Percentiles rank a stretch among this genome's conserved stretches.
Evolutionary conservation across 345 rosid species (phyloP).

Genomic region (Ailanthus altissimus): DNA sequence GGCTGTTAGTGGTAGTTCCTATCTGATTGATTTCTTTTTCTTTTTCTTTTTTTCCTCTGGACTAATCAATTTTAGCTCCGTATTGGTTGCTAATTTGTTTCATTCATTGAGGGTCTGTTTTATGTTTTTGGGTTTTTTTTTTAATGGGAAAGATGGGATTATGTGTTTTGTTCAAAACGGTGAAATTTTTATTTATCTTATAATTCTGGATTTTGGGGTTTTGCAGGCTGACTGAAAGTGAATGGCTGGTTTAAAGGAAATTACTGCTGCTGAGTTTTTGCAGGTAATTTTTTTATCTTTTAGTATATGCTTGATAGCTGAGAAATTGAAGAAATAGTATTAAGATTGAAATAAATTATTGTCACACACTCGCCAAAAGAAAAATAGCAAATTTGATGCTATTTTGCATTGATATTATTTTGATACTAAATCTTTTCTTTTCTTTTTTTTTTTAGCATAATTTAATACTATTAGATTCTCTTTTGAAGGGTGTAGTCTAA

Average conservation of each 20-base stretch:
- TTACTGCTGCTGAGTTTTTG: conserved; percentile 42
- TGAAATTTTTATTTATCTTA: neutral
- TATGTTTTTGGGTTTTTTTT: neutral
- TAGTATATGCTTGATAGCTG: neutral
- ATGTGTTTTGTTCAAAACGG: neutral
- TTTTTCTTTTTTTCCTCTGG: neutral
- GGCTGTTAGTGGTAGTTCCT: neutral
- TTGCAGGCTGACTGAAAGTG: conserved; percentile 17
- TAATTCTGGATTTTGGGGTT: neutral
- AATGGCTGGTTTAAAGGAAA: conserved; percentile 41
- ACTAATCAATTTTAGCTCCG: neutral
- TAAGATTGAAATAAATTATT: neutral
- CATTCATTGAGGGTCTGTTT: neutral
- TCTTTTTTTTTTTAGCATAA: neutral
- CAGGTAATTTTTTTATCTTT: conserved; percentile 29
- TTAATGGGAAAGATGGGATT: neutral
- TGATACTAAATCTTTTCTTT: too few relatives aligned
- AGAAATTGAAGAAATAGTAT: neutral
- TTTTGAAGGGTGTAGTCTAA: neutral
- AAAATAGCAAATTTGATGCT: neutral
- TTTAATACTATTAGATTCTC: neutral
- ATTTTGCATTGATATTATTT: neutral
- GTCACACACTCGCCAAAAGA: neutral
- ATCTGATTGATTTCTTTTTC: neutral
- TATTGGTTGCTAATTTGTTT: neutral